Evolutionary conservation across 2,329 filamentous ascomycete genomes (phyloP), one percentile per base, ranked within the genome.

Genomic region (Fusarium sp.): DNA sequence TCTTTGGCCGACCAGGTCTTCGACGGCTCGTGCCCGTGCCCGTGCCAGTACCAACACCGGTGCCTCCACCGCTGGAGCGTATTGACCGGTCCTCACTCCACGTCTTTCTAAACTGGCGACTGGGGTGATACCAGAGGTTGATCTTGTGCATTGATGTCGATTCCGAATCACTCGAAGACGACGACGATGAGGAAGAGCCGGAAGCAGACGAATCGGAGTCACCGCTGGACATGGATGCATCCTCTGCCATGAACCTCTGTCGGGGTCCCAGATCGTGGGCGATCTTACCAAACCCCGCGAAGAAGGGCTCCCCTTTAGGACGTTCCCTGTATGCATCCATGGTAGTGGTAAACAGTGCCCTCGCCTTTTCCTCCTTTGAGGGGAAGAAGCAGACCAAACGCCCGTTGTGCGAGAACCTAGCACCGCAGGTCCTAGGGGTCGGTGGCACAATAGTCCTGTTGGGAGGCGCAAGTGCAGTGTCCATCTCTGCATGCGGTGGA

Each of bases 341-440:
- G 2, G 85, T 82, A 2, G 85, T 84, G 18, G 87, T 86, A 54
- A 89, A 84, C 7, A 88, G 62, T 4, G 84, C 86, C 38, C 84
- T 86, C 18, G 87, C 87, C 72, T 88, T 90, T 78, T 90, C 88
- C 76, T 93, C 90, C 73, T 91, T 92, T 1, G 90, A 90, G 2
- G 91, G 91, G 76, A 93, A 93, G 80, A 93, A 93, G 77, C 90
- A 92, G 6, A 91, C 86, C 2, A 93, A 83, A 45, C 87, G 87
- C 9, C 91, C 92, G 75, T 90, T 90, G 40, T 88, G 87, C 10
- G 89, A 89, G 73, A 92, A 92, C 7, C 88, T 84, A 47, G 88
- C 89, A 45, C 90, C 90, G 71, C 90, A 92, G 8, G 86, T 86
- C 50, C 89, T 84, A 3, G 89, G 89, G 22, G 87, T 83, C 0